Conservation (phyloP, 805 yeast species). For the Spathaspora hagerdaliae region DNA sequence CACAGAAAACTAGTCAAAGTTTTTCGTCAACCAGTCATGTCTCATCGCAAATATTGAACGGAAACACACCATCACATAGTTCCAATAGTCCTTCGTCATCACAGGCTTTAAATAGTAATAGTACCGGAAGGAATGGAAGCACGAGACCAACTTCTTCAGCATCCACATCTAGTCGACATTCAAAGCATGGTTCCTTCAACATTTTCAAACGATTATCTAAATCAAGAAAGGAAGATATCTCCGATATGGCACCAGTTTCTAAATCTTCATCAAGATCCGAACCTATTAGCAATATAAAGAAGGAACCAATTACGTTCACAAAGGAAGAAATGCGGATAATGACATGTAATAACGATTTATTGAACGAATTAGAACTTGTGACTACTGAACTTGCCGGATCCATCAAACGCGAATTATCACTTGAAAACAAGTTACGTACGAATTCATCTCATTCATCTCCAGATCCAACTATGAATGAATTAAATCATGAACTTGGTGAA, state of each 20-base stretch:
- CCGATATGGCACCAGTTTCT: background rate
- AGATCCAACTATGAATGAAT: slow-evolving; percentile 5
- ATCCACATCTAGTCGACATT: slow-evolving; percentile 23
- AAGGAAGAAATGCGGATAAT: slow-evolving; percentile 61
- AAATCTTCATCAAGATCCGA: background rate
- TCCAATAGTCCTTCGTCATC: too few species aligned
- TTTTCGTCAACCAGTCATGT: too few species aligned
- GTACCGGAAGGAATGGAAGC: too few species aligned
- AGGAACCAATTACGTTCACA: slow-evolving; percentile 33
- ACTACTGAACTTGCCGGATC: slow-evolving; percentile 72
- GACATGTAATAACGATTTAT: slow-evolving; percentile 53
- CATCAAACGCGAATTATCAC: slow-evolving; percentile 60
- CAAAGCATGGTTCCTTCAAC: slow-evolving; percentile 12
- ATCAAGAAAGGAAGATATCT: slow-evolving; percentile 18
- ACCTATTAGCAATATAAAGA: slow-evolving; percentile 2
- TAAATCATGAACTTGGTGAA: slow-evolving; percentile 4
- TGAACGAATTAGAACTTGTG: slow-evolving; percentile 63
- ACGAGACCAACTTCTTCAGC: slow-evolving; percentile 12
- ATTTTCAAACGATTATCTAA: slow-evolving; percentile 33
- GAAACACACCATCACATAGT: too few species aligned
- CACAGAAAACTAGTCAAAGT: too few species aligned
- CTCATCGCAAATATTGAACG: too few species aligned
- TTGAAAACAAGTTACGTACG: slow-evolving; percentile 45
- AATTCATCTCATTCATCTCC: slow-evolving; percentile 1
- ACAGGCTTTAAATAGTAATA: too few species aligned